Evolutionary conservation across 129 eudicot species (phyloP).

Genomic region (Flaveria robusta): DNA sequence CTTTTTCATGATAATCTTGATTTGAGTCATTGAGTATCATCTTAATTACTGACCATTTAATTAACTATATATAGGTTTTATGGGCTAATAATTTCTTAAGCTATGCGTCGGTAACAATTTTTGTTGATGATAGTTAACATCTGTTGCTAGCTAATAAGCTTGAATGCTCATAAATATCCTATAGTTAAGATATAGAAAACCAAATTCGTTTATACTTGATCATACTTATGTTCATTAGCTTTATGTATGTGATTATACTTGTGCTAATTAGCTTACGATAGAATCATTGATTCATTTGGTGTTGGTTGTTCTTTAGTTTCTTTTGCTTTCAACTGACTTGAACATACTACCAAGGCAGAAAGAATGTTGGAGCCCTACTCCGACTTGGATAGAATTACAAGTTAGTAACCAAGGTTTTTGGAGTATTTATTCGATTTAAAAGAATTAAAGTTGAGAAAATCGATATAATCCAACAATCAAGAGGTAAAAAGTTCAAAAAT

Average conservation of each 20-base stretch:
- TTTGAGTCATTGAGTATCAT: background rate
- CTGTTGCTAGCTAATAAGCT: background rate
- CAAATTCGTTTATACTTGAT: background rate
- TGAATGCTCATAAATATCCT: background rate
- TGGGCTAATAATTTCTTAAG: background rate
- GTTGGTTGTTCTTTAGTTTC: too few relatives aligned
- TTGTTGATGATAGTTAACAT: background rate
- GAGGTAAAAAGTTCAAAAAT: too few relatives aligned
- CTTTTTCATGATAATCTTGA: conserved; percentile 1
- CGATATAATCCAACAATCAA: too few relatives aligned
- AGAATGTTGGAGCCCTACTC: background rate
- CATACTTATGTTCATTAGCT: too few relatives aligned
- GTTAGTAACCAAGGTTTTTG: background rate
- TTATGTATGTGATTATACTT: background rate
- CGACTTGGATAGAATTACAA: background rate
- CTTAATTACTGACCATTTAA: background rate
- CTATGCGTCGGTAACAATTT: background rate
- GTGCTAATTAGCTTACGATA: background rate
- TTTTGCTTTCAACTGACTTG: background rate
- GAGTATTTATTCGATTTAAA: background rate
- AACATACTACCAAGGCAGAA: background rate
- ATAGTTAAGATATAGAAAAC: background rate
- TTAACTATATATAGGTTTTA: background rate
- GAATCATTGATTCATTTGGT: too few relatives aligned
- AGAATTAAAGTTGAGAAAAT: background rate